Evolutionary conservation across 208 protist species (phyloP).

Genomic region (Crithidia bombi): DNA sequence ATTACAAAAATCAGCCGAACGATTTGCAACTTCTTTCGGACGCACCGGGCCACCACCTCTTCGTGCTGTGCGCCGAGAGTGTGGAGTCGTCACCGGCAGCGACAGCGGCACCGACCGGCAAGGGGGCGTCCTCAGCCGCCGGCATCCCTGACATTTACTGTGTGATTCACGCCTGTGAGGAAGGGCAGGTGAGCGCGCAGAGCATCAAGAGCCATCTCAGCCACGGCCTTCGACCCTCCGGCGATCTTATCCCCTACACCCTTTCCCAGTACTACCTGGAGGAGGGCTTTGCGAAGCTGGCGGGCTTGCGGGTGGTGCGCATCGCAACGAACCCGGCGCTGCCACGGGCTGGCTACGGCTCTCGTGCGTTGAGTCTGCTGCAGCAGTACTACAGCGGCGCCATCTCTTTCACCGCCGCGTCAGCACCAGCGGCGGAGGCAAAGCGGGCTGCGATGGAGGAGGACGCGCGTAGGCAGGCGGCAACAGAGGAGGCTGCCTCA

Average conservation of each 20-base stretch:
- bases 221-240: slow-evolving; percentile 92
- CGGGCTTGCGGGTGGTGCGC: slow-evolving; percentile 97
- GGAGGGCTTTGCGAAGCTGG: slow-evolving; percentile 94
- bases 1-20: slow-evolving; percentile 99
- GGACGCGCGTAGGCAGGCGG: slow-evolving; percentile 6
- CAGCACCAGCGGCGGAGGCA: neutral
- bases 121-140: neutral
- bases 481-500: slow-evolving; percentile 18
- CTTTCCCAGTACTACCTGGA: slow-evolving; percentile 97
- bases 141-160: slow-evolving; percentile 96
- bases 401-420: slow-evolving; percentile 60
- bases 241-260: slow-evolving; percentile 99
- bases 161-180: slow-evolving; percentile 97
- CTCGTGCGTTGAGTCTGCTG: slow-evolving; percentile 92
- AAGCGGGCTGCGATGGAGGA: neutral
- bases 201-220: slow-evolving; percentile 85
- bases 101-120: slow-evolving; percentile 29
- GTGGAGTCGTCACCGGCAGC: slow-evolving; percentile 55
- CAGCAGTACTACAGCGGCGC: slow-evolving; percentile 95
- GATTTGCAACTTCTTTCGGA: slow-evolving; percentile 99
- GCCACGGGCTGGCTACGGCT: slow-evolving; percentile 97
- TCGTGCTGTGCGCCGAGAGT: slow-evolving; percentile 94
- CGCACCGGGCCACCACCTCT: slow-evolving; percentile 98
- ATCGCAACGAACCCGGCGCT: slow-evolving; percentile 99
- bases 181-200: slow-evolving; percentile 95